These are phyloP conservation scores for Paramecium primaurelia DNA, from an alignment of 73 alveolate genomes.

Conservation along the genomic window DNA sequence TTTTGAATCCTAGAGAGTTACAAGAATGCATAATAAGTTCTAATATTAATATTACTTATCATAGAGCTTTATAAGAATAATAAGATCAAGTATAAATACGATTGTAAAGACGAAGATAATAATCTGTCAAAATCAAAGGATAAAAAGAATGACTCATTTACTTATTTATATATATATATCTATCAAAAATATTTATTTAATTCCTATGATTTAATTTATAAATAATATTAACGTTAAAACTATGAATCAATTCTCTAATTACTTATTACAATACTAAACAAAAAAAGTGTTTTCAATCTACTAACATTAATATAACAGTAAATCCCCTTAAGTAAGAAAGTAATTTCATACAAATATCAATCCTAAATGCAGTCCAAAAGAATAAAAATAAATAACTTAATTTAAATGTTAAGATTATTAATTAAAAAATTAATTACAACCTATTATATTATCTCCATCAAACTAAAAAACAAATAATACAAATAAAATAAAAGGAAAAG, in stretches of 20 bases:
- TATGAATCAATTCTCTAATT: not conserved
- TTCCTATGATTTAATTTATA: not conserved
- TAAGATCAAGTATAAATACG: not conserved
- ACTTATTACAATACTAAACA: not conserved
- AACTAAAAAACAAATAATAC: not conserved
- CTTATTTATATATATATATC: not conserved
- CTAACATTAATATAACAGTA: not conserved
- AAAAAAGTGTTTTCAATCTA: not conserved
- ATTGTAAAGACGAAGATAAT: not conserved
- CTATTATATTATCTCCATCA: not conserved
- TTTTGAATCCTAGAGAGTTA: not conserved
- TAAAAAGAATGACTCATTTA: not conserved
- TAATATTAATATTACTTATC: not conserved
- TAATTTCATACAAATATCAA: not conserved
- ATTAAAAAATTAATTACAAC: not conserved
- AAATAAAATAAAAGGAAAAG: not conserved
- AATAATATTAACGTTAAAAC: not conserved
- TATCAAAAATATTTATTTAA: not conserved
- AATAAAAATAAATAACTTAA: not conserved
- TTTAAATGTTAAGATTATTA: not conserved
- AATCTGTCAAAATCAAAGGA: constrained; percentile 14
- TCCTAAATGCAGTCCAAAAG: not conserved
- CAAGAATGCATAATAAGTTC: not conserved
- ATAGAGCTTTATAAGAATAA: not conserved
- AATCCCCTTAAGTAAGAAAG: not conserved